Conservation (phyloP, 306 rosid species). For the Quercus aquifolioides region DNA sequence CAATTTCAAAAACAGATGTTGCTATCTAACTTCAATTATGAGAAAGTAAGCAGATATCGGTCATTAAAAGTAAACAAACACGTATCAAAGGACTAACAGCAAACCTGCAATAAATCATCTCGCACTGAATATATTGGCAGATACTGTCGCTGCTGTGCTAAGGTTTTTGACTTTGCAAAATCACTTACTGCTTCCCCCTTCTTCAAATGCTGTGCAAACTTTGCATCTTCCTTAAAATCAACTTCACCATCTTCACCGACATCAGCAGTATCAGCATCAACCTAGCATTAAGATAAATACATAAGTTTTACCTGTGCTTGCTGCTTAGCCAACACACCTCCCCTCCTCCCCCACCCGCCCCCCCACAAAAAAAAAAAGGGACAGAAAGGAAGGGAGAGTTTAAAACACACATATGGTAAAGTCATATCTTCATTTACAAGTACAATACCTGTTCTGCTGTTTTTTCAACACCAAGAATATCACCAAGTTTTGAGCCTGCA, state of each 20-base stretch:
- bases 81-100: slow-evolving; percentile 8
- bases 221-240: slow-evolving; percentile 95
- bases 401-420: slow-evolving; percentile 12
- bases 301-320: background rate
- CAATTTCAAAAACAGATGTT: background rate
- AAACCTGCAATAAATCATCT: slow-evolving; percentile 90
- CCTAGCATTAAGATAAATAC: slow-evolving; percentile 39
- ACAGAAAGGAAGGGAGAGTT: background rate
- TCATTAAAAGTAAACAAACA: background rate
- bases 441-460: slow-evolving; percentile 82
- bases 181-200: slow-evolving; percentile 97
- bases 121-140: slow-evolving; percentile 92
- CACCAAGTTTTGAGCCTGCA: slow-evolving; percentile 98
- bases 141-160: slow-evolving; percentile 92
- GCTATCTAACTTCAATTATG: background rate
- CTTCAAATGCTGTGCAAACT: slow-evolving; percentile 93
- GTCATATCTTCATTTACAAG: slow-evolving; percentile 15
- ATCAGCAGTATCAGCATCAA: slow-evolving; percentile 92
- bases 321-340: no score
- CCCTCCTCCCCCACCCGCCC: no score
- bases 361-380: background rate
- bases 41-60: background rate
- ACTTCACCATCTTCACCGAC: slow-evolving; percentile 95
- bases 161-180: slow-evolving; percentile 82
- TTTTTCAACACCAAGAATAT: slow-evolving; percentile 92